Percentiles rank a stretch among this genome's conserved stretches.
phyloP scores from a whole-genome alignment of 176 grass and related monocot genomes.

The Alopecurus myosuroides region DNA sequence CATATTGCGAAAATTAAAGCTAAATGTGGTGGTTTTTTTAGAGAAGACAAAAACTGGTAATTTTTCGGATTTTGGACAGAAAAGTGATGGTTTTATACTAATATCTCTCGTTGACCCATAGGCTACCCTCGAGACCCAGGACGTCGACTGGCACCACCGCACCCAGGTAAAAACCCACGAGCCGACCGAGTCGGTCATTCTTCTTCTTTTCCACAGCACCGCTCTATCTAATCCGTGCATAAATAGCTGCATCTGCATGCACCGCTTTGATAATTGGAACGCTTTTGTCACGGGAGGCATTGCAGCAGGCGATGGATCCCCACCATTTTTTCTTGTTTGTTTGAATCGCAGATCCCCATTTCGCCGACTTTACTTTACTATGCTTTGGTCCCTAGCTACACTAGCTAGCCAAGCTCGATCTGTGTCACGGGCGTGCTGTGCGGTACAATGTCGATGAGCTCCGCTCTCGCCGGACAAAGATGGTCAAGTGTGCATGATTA shows the following conservation, averaged over 20 bases:
- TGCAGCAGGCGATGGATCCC: neutral
- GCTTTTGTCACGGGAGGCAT: neutral
- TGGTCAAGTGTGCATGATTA: neutral
- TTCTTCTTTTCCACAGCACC: neutral
- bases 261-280: neutral
- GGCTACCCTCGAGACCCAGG: no score
- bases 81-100: no score
- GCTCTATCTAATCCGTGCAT: neutral
- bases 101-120: no score
- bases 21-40: no score
- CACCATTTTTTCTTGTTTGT: neutral
- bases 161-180: no score
- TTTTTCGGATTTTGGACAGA: no score
- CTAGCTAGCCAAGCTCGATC: no score
- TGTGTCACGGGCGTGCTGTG: neutral
- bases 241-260: neutral
- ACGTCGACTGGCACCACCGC: no score
- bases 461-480: neutral
- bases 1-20: no score
- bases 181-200: neutral
- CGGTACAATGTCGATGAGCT: neutral
- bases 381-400: neutral
- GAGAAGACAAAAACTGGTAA: no score
- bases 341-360: neutral
- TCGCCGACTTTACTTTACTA: neutral